Base-by-base conservation (phyloP, 164 flowering plant genomes). In the Dillenia turbinata region DNA sequence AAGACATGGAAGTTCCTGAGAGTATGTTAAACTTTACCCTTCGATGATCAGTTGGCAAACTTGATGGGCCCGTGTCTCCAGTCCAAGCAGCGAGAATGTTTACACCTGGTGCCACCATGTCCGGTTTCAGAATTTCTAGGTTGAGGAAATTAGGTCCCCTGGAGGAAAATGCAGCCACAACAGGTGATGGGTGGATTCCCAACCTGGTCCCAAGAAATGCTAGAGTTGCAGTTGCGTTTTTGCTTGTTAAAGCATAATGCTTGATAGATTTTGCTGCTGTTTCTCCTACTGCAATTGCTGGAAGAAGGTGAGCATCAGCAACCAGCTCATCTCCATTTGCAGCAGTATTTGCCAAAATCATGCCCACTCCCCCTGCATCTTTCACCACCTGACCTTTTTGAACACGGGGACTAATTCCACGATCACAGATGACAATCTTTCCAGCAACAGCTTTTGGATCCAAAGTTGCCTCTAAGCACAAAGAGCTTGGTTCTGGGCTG, bases 1-100 rank as follows among this genome's bases (percentile, higher is more conserved):
- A 83, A 0, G 86, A 80, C 86, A 83, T 83, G 33, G 86, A 83
- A 14, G 86, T 83, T 40, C 86, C 86, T 0, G 86, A 83, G 33
- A 83, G 58, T 11, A 83, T 78, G 24, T 83, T 83, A 67, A 80
- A 83, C 47, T 66, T 63, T 52, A 78, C 78, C 43, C 73, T 70
- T 52, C 86, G 62, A 17, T 15, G 57, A 60, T 83, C 86, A 1
- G 81, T 71, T 5, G 76, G 45, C 58, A 78, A 52, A 14, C 81
- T 62, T 10, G 84, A 78, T 11, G 86, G 86, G 9, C 84, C 82
- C 6, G 53, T n/a, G 2, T 44, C 61, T 10, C 77, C 81, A 1
- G 71, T 73, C 86, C 86, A 82, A 43, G 86, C 83, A 12, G 83
- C 86, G 1, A 82, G 70, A 44, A 82, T 82, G 76, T 82, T 79